phyloP scores from a whole-genome alignment of 352 stramenopile species.

The Globisporangium paddicum region DNA sequence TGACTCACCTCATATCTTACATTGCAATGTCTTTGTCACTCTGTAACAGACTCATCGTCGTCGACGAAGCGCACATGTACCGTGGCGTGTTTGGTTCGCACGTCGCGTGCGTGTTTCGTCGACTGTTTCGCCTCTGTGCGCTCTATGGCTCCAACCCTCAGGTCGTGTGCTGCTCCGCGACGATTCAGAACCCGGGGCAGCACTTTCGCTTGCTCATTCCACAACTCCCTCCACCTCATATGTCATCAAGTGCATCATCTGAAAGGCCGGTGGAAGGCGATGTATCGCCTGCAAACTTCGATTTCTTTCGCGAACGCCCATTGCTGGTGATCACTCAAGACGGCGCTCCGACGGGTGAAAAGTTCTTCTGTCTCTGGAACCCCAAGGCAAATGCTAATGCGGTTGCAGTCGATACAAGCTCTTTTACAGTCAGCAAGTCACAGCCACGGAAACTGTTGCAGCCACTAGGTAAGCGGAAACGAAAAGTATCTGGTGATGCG shows the following conservation, averaged over 20 bases:
- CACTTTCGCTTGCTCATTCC: constrained; percentile 93
- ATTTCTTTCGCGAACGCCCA: constrained; percentile 57
- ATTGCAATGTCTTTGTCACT: neutral
- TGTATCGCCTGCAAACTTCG: constrained; percentile 27
- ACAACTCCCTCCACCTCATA: constrained; percentile 22
- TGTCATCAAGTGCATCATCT: neutral
- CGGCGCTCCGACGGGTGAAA: constrained; percentile 87
- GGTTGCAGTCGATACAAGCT: neutral
- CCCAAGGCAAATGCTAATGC: constrained; percentile 49
- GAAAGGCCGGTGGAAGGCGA: constrained; percentile 7
- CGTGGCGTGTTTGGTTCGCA: constrained; percentile 84
- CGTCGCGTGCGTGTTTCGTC: constrained; percentile 85
- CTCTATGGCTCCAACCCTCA: constrained; percentile 77
- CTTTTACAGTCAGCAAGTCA: neutral
- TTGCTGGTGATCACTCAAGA: constrained; percentile 84
- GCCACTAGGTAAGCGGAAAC: neutral
- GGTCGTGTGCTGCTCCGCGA: constrained; percentile 96
- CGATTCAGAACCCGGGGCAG: constrained; percentile 89
- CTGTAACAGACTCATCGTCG: constrained; percentile 64
- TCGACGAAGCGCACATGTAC: constrained; percentile 95
- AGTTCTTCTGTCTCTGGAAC: constrained; percentile 96
- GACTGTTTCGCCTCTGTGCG: constrained; percentile 86
- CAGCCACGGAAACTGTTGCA: neutral
- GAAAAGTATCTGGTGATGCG: neutral
- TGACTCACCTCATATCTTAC: neutral